phyloP scores from a whole-genome alignment of 2,329 filamentous ascomycete genomes.

The Diplodia intermedia region DNA sequence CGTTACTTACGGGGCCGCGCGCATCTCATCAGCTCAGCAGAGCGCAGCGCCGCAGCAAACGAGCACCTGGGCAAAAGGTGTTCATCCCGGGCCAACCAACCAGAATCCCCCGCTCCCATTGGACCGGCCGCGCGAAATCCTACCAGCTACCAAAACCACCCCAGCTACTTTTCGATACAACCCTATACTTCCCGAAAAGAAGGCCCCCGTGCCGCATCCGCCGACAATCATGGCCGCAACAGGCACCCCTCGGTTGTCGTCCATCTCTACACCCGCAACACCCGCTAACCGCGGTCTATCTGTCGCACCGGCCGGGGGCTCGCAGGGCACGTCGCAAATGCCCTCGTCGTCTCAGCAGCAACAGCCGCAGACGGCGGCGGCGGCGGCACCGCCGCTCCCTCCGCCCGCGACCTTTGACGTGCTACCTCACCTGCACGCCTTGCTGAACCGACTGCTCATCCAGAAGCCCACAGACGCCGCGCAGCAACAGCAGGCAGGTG shows the following conservation, averaged over 20 bases:
- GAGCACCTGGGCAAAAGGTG: not conserved
- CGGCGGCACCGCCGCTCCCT: conserved; percentile 65
- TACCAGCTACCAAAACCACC: not conserved
- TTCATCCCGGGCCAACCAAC: not conserved
- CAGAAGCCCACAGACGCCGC: conserved; percentile 37
- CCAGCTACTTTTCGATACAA: not conserved
- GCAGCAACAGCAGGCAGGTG: conserved; percentile 44
- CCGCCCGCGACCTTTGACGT: conserved; percentile 85
- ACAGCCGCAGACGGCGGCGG: conserved; percentile 4
- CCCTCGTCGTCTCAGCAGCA: conserved; percentile 7
- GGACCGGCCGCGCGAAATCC: not conserved
- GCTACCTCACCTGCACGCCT: conserved; percentile 78
- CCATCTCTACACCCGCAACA: conserved; percentile 21
- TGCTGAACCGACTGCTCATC: conserved; percentile 72
- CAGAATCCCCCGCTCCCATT: not conserved
- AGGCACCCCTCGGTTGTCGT: conserved; percentile 27
- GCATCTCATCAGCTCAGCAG: conserved; percentile 4
- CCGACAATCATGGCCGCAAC: conserved; percentile 27
- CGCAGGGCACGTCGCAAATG: not conserved
- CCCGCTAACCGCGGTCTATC: conserved; percentile 23
- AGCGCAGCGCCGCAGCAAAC: not conserved
- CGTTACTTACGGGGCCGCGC: conserved; percentile 1
- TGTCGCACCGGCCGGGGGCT: conserved; percentile 2
- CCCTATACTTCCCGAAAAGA: not conserved
- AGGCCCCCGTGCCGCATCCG: not conserved